Percentiles rank a stretch among this genome's conserved stretches.
These are phyloP conservation scores for Geotrichum reessii DNA, from an alignment of 1,139 yeast species.

Conservation along the genomic window DNA sequence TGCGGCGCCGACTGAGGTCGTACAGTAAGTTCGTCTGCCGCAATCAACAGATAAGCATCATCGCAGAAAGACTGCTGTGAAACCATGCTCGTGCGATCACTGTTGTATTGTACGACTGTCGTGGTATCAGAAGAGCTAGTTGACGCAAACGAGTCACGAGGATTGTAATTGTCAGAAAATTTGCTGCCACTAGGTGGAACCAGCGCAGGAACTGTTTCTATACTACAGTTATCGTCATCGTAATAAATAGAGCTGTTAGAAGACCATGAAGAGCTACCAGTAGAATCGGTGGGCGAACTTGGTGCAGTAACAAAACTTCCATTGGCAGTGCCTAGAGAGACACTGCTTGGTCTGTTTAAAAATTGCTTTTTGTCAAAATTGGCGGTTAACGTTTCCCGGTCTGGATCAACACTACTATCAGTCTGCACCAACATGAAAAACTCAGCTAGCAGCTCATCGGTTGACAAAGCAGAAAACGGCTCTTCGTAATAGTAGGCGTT, in stretches of 20 bases:
- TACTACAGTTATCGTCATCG: neutral
- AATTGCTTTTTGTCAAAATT: no score
- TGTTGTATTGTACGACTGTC: neutral
- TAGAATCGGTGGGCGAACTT: constrained; percentile 2
- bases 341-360: neutral
- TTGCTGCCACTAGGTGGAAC: neutral
- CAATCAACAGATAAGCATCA: neutral
- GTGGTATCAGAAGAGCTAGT: neutral
- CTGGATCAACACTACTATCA: no score
- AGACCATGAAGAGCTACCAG: neutral
- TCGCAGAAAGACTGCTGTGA: neutral
- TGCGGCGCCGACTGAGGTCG: neutral
- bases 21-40: neutral
- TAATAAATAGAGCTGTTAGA: neutral
- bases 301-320: constrained; percentile 9
- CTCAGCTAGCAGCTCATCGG: neutral
- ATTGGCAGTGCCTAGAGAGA: neutral
- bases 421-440: neutral
- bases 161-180: neutral
- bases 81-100: neutral
- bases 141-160: neutral
- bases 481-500: neutral
- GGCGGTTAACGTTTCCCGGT: no score
- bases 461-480: neutral
- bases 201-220: neutral